Conservation (phyloP, 2,329 filamentous ascomycete genomes). For the Laburnicola sp. region DNA sequence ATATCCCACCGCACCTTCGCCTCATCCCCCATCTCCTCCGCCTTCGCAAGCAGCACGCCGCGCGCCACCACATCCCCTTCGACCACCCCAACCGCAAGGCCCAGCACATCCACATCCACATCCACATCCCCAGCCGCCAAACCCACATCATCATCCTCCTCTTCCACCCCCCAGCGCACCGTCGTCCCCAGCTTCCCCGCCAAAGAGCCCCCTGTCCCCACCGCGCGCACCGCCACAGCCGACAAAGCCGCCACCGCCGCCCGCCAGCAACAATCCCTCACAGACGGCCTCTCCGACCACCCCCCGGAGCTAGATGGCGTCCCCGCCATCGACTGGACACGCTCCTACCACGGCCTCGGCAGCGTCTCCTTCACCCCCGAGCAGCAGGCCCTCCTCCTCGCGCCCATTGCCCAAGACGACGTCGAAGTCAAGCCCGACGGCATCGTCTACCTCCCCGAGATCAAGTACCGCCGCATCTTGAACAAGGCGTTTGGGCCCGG, state of each 20-base stretch:
- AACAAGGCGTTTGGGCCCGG: conserved; percentile 93
- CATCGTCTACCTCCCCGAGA: conserved; percentile 94
- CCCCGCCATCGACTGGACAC: conserved; percentile 74
- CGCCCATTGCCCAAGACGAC: conserved; percentile 69
- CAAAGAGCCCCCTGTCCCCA: conserved; percentile 41
- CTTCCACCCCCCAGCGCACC: conserved; percentile 28
- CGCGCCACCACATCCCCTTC: conserved; percentile 17
- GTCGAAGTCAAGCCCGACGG: conserved; percentile 98
- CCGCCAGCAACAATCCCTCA: conserved; percentile 48
- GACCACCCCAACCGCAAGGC: not conserved
- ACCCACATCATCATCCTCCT: conserved; percentile 14
- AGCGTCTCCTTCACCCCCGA: conserved; percentile 70
- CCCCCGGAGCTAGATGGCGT: conserved; percentile 55
- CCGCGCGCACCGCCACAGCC: conserved; percentile 33
- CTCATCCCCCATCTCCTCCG: conserved; percentile 24
- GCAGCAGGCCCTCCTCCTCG: conserved; percentile 68
- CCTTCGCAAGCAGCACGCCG: conserved; percentile 23
- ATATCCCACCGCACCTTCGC: conserved; percentile 27
- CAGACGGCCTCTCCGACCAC: conserved; percentile 54
- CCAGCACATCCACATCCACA: conserved; percentile 6
- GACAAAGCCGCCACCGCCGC: conserved; percentile 30
- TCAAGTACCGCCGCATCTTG: conserved; percentile 91
- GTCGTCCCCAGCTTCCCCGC: conserved; percentile 31
- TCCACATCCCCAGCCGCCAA: conserved; percentile 16
- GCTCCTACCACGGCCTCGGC: conserved; percentile 79